Evolutionary conservation across 225 moss, liverwort and hornwort genomes (phyloP).

Genomic region (Polytrichum commune): DNA sequence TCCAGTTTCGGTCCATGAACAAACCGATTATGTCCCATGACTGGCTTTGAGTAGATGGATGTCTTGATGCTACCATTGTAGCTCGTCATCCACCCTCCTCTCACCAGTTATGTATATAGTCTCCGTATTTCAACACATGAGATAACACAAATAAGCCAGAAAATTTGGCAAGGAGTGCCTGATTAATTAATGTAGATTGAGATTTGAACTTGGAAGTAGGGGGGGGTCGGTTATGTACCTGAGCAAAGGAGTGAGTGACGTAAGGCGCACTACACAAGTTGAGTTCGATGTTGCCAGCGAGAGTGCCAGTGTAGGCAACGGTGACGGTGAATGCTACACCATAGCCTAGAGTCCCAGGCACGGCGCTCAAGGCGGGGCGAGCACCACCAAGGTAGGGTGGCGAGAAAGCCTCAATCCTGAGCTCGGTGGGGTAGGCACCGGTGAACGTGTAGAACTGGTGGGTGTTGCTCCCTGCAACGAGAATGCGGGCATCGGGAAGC

Average conservation of each 20-base stretch:
- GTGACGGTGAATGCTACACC: constrained; percentile 16
- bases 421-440: constrained; percentile 41
- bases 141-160: background rate
- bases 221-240: constrained; percentile 6
- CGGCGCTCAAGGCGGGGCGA: constrained; percentile 12
- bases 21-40: no score
- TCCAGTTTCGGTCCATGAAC: no score
- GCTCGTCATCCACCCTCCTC: background rate
- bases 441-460: constrained; percentile 52
- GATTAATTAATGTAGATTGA: background rate
- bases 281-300: constrained; percentile 28
- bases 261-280: constrained; percentile 48
- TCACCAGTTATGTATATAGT: background rate
- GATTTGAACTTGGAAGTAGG: background rate
- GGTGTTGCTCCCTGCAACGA: constrained; percentile 50
- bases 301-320: constrained; percentile 13
- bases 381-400: constrained; percentile 38
- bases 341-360: constrained; percentile 18
- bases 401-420: constrained; percentile 50
- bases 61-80: no score
- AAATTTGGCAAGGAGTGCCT: background rate
- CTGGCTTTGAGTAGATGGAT: no score
- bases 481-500: constrained; percentile 38
- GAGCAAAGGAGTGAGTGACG: constrained; percentile 55
- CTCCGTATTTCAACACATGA: background rate